Conservation (phyloP, 2,329 filamentous ascomycete species). For the Thelonectria discophora region DNA sequence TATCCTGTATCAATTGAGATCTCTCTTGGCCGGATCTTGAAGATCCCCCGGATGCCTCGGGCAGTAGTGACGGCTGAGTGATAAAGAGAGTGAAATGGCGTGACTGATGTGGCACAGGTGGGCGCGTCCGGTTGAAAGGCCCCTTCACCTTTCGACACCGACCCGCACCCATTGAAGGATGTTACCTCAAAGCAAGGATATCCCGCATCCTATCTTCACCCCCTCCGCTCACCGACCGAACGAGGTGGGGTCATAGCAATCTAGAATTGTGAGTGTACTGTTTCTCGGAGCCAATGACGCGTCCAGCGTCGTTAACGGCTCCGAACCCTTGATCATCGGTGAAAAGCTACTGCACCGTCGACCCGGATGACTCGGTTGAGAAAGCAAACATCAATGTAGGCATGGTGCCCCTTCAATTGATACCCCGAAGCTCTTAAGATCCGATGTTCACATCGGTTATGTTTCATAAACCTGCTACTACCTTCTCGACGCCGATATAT, state of each 20-base stretch:
- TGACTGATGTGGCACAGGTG: neutral
- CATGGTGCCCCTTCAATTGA: too few species aligned
- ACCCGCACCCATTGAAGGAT: neutral
- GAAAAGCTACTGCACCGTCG: too few species aligned
- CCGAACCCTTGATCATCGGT: too few species aligned
- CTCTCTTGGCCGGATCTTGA: too few species aligned
- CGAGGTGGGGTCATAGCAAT: too few species aligned
- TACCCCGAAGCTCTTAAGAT: too few species aligned
- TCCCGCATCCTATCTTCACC: neutral
- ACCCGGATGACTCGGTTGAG: too few species aligned
- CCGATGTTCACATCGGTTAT: neutral
- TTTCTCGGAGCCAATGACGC: too few species aligned
- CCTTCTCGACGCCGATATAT: slow-evolving; percentile 21
- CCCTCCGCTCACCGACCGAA: neutral
- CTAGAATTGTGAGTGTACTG: too few species aligned
- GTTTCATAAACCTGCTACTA: neutral
- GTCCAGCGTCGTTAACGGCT: too few species aligned
- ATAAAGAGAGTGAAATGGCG: neutral
- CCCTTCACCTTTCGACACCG: neutral
- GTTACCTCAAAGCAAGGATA: neutral
- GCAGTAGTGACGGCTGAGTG: neutral
- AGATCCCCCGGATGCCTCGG: neutral
- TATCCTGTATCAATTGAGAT: too few species aligned
- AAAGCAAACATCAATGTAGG: too few species aligned
- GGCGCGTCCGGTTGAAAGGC: neutral